A percentile compares a stretch with the other conserved stretches of the same genome.
Evolutionary conservation across 78 protist genomes (phyloP).

Genomic region (Dictyostelium intermedium): DNA sequence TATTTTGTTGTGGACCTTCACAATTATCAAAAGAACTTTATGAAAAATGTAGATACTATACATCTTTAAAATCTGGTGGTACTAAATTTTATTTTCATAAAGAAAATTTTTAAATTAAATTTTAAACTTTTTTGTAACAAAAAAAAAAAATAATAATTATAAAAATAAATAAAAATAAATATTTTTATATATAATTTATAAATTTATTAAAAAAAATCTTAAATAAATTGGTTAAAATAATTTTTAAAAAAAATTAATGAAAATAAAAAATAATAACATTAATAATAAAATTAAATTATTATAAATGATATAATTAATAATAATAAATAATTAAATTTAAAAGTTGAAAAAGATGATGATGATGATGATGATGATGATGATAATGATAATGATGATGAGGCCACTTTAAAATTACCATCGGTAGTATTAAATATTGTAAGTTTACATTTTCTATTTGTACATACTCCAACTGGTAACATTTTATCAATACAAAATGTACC

Average conservation of each 20-base stretch:
- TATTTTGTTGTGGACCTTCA: conserved; percentile 90
- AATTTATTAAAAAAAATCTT: no score
- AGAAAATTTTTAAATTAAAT: conserved; percentile 90
- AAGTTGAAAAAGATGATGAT: background rate
- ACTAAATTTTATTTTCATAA: conserved; percentile 76
- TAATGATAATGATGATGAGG: background rate
- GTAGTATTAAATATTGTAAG: background rate
- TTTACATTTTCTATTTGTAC: background rate
- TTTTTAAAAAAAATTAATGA: background rate
- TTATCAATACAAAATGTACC: background rate
- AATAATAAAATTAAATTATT: background rate
- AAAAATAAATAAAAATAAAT: background rate
- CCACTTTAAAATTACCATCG: background rate
- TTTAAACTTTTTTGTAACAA: no score
- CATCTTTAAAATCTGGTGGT: conserved; percentile 26
- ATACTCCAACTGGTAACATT: conserved; percentile 17
- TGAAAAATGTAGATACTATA: conserved; percentile 32
- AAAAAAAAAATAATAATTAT: background rate
- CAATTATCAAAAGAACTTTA: conserved; percentile 76
- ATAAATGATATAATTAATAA: background rate
- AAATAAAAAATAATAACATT: background rate
- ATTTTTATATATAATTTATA: no score
- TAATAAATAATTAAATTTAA: background rate
- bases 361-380: background rate
- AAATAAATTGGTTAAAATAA: no score